A percentile compares a stretch with the other conserved stretches of the same genome.
Evolutionary conservation across 106 monocot species (phyloP).

Genomic region (Agapanthus africanus): DNA sequence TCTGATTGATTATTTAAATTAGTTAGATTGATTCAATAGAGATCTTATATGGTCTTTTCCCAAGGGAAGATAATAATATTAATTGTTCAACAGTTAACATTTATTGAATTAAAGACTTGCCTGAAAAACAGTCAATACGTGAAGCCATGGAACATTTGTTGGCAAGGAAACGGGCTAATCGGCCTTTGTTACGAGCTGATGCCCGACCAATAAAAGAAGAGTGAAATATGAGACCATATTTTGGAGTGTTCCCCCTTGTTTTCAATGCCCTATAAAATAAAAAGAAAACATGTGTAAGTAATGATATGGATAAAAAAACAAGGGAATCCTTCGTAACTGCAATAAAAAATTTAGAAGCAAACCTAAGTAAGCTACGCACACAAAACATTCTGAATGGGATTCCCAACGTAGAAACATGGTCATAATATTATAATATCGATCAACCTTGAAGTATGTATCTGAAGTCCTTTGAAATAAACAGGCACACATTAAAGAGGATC

Average conservation of each 20-base stretch:
- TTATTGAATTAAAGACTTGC: conserved; percentile 19
- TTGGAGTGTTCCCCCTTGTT: conserved; percentile 80
- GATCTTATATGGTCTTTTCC: background rate
- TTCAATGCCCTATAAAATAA: conserved; percentile 65
- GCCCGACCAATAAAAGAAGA: conserved; percentile 93
- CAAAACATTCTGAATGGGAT: no score
- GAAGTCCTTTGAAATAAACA: no score
- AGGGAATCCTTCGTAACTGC: no score
- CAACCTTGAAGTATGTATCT: no score
- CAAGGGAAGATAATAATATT: background rate
- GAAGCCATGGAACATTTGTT: conserved; percentile 95
- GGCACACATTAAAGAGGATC: no score
- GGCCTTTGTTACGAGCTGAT: conserved; percentile 72
- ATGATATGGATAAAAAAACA: no score
- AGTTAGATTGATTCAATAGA: background rate
- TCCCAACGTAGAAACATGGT: no score
- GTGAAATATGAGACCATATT: conserved; percentile 90
- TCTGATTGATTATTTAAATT: conserved; percentile 25
- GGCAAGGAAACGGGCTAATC: conserved; percentile 82
- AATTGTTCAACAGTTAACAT: no score
- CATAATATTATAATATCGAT: no score
- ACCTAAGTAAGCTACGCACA: no score
- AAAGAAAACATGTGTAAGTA: no score
- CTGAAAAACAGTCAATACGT: conserved; percentile 88
- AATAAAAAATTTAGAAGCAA: no score